Conservation (phyloP, 805 yeast genomes). For the Ogataea pini region DNA sequence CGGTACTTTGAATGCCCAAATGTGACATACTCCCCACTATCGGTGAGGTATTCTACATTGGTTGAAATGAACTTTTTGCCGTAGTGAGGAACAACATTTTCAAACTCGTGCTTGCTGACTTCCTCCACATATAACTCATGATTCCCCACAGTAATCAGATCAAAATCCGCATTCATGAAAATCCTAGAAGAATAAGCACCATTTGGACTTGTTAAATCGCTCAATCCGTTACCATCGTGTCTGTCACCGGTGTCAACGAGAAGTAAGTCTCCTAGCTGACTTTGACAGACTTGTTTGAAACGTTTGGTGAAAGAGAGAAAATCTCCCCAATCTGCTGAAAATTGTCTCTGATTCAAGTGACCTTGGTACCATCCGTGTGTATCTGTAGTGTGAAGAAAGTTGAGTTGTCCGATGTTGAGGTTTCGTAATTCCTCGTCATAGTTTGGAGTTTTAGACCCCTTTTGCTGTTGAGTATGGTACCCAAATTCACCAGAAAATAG, state of each 20-base stretch:
- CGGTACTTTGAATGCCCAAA: conserved; percentile 67
- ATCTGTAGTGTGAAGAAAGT: conserved; percentile 92
- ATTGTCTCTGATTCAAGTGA: conserved; percentile 74
- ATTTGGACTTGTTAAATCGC: conserved; percentile 75
- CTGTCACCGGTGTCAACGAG: conserved; percentile 89
- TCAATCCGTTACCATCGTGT: conserved; percentile 91
- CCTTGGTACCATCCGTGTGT: conserved; percentile 98
- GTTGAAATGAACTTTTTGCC: conserved; percentile 69
- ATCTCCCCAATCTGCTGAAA: conserved; percentile 92
- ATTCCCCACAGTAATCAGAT: conserved; percentile 82
- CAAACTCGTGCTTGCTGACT: conserved; percentile 65
- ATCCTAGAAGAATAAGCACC: conserved; percentile 65
- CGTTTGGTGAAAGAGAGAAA: conserved; percentile 66
- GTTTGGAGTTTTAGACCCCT: conserved; percentile 35
- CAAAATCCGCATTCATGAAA: conserved; percentile 67
- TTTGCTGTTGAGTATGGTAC: conserved; percentile 9
- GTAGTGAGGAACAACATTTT: conserved; percentile 55
- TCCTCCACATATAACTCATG: conserved; percentile 81
- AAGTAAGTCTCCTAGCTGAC: conserved; percentile 59
- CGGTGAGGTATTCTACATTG: conserved; percentile 61
- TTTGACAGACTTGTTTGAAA: conserved; percentile 37
- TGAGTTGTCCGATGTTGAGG: conserved; percentile 69
- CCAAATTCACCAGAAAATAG: conserved; percentile 4
- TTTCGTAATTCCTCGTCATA: conserved; percentile 46
- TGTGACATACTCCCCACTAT: conserved; percentile 49